These are phyloP conservation scores for Heterobasidion parviporum DNA, from an alignment of 1,284 basidiomycete genomes.

Conservation along the genomic window DNA sequence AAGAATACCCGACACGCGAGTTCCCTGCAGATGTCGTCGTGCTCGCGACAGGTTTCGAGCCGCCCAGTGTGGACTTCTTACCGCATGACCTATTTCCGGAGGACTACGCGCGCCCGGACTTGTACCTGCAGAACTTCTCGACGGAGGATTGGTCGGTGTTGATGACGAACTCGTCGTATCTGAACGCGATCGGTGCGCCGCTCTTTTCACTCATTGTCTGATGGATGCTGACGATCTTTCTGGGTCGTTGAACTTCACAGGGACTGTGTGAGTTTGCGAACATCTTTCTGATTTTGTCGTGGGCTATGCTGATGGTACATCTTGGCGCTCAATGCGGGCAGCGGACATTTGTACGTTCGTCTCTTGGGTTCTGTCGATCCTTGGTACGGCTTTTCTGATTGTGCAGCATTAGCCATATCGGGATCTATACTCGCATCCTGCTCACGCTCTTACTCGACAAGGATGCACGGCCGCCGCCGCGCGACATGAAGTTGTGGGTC, in stretches of 20 bases:
- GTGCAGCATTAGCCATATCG: constrained; percentile 32
- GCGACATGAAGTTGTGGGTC: constrained; percentile 62
- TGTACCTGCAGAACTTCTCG: constrained; percentile 60
- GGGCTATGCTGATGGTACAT: constrained; percentile 2
- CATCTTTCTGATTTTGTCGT: constrained; percentile 1
- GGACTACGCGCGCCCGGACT: constrained; percentile 45
- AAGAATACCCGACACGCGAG: constrained; percentile 15
- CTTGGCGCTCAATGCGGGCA: constrained; percentile 8
- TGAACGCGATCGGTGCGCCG: constrained; percentile 37
- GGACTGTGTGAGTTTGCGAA: constrained; percentile 20
- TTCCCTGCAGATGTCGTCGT: constrained; percentile 50
- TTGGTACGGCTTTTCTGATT: neutral
- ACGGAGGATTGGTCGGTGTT: constrained; percentile 51
- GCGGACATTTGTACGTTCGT: constrained; percentile 31
- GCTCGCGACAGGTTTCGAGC: constrained; percentile 54
- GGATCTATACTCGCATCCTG: constrained; percentile 51
- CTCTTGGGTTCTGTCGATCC: neutral
- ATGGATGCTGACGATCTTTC: neutral
- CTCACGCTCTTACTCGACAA: constrained; percentile 50
- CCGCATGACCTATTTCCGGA: constrained; percentile 53
- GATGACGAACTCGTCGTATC: constrained; percentile 50
- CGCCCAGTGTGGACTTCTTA: constrained; percentile 48
- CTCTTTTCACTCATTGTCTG: neutral
- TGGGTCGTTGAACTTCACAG: neutral
- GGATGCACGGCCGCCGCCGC: constrained; percentile 37